phyloP scores from a whole-genome alignment of 768 basidiomycete species.

The Panaeolus cyanescens region DNA sequence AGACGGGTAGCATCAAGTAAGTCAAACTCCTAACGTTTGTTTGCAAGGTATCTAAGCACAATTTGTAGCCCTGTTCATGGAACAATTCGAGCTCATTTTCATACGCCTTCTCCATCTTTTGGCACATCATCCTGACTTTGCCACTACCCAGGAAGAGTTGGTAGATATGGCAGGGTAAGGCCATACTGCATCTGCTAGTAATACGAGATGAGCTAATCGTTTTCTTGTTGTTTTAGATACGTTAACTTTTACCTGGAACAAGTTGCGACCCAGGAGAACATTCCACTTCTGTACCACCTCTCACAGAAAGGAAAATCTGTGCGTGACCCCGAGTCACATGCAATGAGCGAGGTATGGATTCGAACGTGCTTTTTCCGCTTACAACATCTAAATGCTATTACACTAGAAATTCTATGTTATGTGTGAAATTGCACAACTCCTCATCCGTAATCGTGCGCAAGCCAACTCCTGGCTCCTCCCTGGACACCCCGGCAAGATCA shows the following conservation, averaged over 20 bases:
- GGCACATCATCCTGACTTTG: slow-evolving; percentile 95
- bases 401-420: slow-evolving; percentile 84
- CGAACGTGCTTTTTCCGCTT: neutral
- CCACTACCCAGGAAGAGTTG: slow-evolving; percentile 63
- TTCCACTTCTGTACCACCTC: slow-evolving; percentile 82
- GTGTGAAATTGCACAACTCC: slow-evolving; percentile 86
- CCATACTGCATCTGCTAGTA: neutral
- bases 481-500: slow-evolving; percentile 79
- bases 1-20: slow-evolving; percentile 48
- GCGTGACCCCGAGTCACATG: slow-evolving; percentile 70
- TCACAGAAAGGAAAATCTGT: slow-evolving; percentile 86
- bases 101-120: slow-evolving; percentile 85
- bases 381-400: neutral
- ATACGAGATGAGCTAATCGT: slow-evolving; percentile 79
- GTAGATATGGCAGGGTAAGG: slow-evolving; percentile 81
- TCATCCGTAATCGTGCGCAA: slow-evolving; percentile 74
- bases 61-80: slow-evolving; percentile 51
- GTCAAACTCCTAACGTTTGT: neutral
- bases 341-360: slow-evolving; percentile 57
- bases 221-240: slow-evolving; percentile 84
- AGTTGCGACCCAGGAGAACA: slow-evolving; percentile 76
- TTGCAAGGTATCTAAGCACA: neutral
- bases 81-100: slow-evolving; percentile 80
- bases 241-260: slow-evolving; percentile 85
- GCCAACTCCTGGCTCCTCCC: slow-evolving; percentile 72